These are phyloP conservation scores for Penicillium digitatum DNA, from an alignment of 2,329 filamentous ascomycete genomes.

Conservation along the genomic window DNA sequence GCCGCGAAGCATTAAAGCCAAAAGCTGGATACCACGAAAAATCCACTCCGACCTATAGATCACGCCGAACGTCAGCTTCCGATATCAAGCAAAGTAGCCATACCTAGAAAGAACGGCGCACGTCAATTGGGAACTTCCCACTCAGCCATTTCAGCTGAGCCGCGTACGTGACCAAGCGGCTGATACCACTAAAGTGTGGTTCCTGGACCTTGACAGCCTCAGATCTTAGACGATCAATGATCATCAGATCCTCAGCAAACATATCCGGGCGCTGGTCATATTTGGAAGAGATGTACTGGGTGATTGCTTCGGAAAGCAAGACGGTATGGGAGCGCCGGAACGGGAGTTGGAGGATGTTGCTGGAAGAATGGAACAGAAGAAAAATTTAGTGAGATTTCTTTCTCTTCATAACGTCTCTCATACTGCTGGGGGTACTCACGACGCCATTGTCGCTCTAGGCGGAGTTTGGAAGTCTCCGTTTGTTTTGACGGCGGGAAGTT, in stretches of 20 bases:
- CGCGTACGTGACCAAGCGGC: conserved; percentile 84
- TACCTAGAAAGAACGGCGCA: conserved; percentile 39
- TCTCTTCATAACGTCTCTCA: not conserved
- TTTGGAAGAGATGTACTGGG: conserved; percentile 93
- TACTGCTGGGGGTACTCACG: conserved; percentile 25
- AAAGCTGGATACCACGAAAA: conserved; percentile 95
- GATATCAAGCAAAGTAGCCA: conserved; percentile 7
- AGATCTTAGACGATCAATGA: conserved; percentile 75
- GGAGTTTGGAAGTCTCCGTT: conserved; percentile 17
- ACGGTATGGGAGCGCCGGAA: conserved; percentile 82
- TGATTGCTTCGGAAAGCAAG: conserved; percentile 75
- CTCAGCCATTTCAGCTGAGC: conserved; percentile 90
- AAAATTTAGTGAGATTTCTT: not conserved
- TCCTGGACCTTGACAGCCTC: conserved; percentile 89
- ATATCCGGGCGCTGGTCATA: conserved; percentile 99
- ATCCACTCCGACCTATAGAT: conserved; percentile 73
- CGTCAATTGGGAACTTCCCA: conserved; percentile 94
- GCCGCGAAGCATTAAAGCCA: conserved; percentile 79
- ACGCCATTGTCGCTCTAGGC: conserved; percentile 30
- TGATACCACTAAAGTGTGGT: conserved; percentile 78
- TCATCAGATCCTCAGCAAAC: conserved; percentile 83
- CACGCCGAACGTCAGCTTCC: conserved; percentile 7
- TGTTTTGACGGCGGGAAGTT: conserved; percentile 30
- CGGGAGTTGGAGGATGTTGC: conserved; percentile 65
- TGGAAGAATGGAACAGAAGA: conserved; percentile 10